Percentiles rank a stretch among this genome's conserved stretches.
phyloP scores from a whole-genome alignment of 345 rosid species.

The Viola odorata region DNA sequence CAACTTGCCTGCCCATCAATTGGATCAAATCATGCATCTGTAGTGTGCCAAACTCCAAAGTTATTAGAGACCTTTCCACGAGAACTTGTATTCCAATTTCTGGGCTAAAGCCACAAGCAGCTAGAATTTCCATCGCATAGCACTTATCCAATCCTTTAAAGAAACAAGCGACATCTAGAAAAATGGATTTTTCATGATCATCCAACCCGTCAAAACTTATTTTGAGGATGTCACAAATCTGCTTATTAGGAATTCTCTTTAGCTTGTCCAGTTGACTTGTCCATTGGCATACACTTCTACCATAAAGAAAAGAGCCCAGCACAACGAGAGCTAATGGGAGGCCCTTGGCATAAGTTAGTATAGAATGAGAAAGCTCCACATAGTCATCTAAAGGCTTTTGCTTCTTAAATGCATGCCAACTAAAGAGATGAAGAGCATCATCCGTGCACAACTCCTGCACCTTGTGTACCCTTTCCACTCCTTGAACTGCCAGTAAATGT shows the following conservation, averaged over 20 bases:
- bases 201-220: conserved; percentile 18
- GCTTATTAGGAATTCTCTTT: conserved; percentile 3
- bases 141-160: conserved; percentile 17
- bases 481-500: conserved; percentile 18
- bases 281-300: conserved; percentile 8
- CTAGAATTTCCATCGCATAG: conserved; percentile 4
- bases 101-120: conserved; percentile 9
- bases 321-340: conserved; percentile 19
- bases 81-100: conserved; percentile 15
- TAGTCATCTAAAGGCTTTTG: conserved; percentile 1
- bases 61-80: conserved; percentile 19
- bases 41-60: conserved; percentile 1
- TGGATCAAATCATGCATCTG: conserved; percentile 19
- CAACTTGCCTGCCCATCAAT: conserved; percentile 14
- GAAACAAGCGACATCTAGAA: conserved; percentile 23
- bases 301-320: conserved; percentile 14
- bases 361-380: background rate
- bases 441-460: background rate
- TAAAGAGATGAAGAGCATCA: conserved; percentile 11
- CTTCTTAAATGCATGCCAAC: conserved; percentile 10
- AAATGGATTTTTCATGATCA: conserved; percentile 10
- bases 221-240: conserved; percentile 8
- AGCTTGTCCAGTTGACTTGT: conserved; percentile 8
- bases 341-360: conserved; percentile 8
- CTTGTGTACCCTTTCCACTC: conserved; percentile 6